phyloP scores from a whole-genome alignment of 352 stramenopile genomes.

The Blastocystis sp. region DNA sequence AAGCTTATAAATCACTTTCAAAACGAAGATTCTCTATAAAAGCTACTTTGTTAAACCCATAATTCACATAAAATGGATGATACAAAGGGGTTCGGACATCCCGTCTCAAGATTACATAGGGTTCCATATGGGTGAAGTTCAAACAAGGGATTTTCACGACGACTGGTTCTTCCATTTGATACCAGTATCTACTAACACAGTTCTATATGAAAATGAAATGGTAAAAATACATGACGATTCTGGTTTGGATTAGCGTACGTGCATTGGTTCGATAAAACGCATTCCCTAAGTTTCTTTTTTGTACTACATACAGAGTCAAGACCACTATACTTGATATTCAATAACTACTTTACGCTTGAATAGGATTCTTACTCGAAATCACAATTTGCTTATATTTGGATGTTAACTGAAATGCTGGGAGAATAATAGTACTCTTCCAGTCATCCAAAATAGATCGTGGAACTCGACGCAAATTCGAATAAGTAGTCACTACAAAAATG shows the following conservation, averaged over 20 bases:
- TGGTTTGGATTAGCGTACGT: constrained; percentile 12
- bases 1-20: not conserved
- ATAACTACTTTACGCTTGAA: not conserved
- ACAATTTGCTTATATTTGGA: not conserved
- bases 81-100: not conserved
- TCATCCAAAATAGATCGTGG: not conserved
- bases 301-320: not conserved
- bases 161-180: not conserved
- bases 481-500: not conserved
- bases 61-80: constrained; percentile 42
- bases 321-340: not conserved
- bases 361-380: not conserved
- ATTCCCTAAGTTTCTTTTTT: not conserved
- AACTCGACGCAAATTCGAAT: not conserved
- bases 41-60: constrained; percentile 16
- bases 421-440: not conserved
- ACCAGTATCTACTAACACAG: constrained; percentile 23
- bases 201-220: not conserved
- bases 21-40: not conserved
- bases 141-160: constrained; percentile 12
- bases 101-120: not conserved
- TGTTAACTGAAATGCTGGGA: not conserved
- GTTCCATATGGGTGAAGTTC: constrained; percentile 54
- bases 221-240: not conserved
- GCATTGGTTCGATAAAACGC: not conserved